Evolutionary conservation across 2,329 filamentous ascomycete species (phyloP).

Genomic region (Apiospora kogelbergensis): DNA sequence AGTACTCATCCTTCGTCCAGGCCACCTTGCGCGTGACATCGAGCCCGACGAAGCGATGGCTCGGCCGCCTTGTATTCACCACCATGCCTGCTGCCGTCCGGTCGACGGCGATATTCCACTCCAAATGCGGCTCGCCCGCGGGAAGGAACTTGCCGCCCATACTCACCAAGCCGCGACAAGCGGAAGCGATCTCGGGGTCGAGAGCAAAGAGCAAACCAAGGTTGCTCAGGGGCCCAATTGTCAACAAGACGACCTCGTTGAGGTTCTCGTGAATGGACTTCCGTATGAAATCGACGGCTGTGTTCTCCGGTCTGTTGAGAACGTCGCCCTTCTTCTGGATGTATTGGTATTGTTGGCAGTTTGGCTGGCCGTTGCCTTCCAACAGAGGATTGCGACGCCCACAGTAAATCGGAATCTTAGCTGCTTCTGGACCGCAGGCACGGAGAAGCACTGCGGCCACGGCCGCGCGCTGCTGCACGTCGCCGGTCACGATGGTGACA

Average conservation of each 20-base stretch:
- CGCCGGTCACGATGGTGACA: slow-evolving; percentile 15
- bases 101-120: slow-evolving; percentile 14
- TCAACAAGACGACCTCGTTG: slow-evolving; percentile 13
- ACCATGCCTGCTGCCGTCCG: slow-evolving; percentile 13
- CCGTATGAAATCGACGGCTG: slow-evolving; percentile 13
- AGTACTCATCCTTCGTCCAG: not conserved
- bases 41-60: slow-evolving; percentile 14
- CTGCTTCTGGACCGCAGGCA: not conserved
- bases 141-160: slow-evolving; percentile 14
- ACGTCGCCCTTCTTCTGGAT: not conserved
- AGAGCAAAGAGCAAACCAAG: slow-evolving; percentile 13
- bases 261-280: slow-evolving; percentile 11
- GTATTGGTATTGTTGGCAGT: slow-evolving; percentile 5
- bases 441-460: slow-evolving; percentile 13
- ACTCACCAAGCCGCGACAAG: slow-evolving; percentile 13
- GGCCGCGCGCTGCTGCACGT: slow-evolving; percentile 13
- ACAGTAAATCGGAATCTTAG: slow-evolving; percentile 11
- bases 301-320: slow-evolving; percentile 10
- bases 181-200: slow-evolving; percentile 11
- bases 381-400: slow-evolving; percentile 11
- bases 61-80: slow-evolving; percentile 5
- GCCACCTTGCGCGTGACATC: slow-evolving; percentile 12
- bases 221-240: slow-evolving; percentile 14
- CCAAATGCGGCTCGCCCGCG: not conserved
- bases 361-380: slow-evolving; percentile 10